Evolutionary conservation across 2,329 filamentous ascomycete genomes (phyloP), one percentile per base, ranked within the genome.

Genomic region (Nigrograna mackinnonii): DNA sequence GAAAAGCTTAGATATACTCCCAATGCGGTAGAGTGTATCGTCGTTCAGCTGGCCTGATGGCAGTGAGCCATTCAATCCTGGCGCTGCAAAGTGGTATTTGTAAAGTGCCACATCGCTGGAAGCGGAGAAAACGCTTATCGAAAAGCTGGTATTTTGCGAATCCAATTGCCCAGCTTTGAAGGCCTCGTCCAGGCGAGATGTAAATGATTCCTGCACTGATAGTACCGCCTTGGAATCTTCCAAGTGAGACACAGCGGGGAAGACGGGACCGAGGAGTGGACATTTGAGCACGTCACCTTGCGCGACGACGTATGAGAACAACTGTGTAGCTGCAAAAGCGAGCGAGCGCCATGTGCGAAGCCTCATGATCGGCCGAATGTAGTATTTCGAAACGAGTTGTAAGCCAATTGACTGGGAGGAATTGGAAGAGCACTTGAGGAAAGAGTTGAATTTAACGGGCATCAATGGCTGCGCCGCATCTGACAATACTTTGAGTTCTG

Each of bases 1-100:
- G 43, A 73, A 64, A 5, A 74, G 50, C 52, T 78, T 77, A 9
- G 71, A 71, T 11, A 76, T 50, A 43, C 73, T 76, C 14, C 66
- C 74, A 4, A 76, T 58, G 2, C 72, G 62, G 37, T 72, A 78
- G 4, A 74, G 58, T 0, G 67, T 67, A 41, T 73, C 47, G 5
- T 44, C 36, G 21, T 62, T 52, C 6, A 70, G 55, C 37, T 47
- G 19, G 11, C 22, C 20, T 11, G 9, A 11, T 17, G 16, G 31
- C 9, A 17, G 31, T 17, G 31, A 33, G 16, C 9, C 16, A n/a
- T 28, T 28, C 9, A 28, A n/a, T 9, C 24, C 24, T 11, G 31
- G 31, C 16, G 9, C 9, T 7, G 31, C 31, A 17, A 33, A 17
- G 31, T 33, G 31, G 9, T 33, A 17, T 7, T 11, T 7, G 31